Base-by-base conservation (phyloP, 2,329 filamentous ascomycete genomes). In the Monilinia fructicola region DNA sequence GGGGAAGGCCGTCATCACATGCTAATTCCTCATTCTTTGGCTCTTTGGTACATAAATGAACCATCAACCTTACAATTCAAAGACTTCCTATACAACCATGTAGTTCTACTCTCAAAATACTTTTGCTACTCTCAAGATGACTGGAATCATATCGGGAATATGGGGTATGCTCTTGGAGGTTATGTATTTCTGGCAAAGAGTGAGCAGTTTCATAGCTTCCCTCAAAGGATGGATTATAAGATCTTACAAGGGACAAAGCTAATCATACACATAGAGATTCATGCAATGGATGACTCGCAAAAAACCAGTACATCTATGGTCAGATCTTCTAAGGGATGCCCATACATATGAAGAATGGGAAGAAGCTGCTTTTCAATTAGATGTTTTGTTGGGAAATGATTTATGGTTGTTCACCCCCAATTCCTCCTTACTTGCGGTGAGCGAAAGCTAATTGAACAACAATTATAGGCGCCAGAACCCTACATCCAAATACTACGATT, bases 271-370 rank as follows among this genome's bases (percentile, higher is more conserved):
- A 63, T 77, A 94, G 91, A 89, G 86, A 81, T 79, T 92, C 61
- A 79, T 85, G 69, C 80, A 80, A 65, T 92, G 90, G 87, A 89
- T 88, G 81, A 84, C 79, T 66, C 83, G 84, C 69, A 89, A 85
- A 76, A 89, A 84, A 60, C 84, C 85, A 2, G 82, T 85, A 59
- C 86, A 90, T 70, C 79, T 87, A 65, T 88, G 91, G 79, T 82
- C 90, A 54, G 83, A 90, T 68, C 80, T 83, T 31, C 81, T 96
- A 58, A 83, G 82, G 64, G 84, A 86, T 67, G 90, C 92, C 23
- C 82, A 86, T 70, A 83, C 84, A 35, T 96, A 90, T 75, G 91
- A 95, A 74, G 90, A 95, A 76, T 97, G 93, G 92, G 89, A 94
- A 76, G 88, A 89, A 71, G 88, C 90, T n/a, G 92, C 93, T 1